A percentile compares a stretch with the other conserved stretches of the same genome.
Evolutionary conservation across 306 rosid genomes (phyloP).

Genomic region (Dryas alaskensis): DNA sequence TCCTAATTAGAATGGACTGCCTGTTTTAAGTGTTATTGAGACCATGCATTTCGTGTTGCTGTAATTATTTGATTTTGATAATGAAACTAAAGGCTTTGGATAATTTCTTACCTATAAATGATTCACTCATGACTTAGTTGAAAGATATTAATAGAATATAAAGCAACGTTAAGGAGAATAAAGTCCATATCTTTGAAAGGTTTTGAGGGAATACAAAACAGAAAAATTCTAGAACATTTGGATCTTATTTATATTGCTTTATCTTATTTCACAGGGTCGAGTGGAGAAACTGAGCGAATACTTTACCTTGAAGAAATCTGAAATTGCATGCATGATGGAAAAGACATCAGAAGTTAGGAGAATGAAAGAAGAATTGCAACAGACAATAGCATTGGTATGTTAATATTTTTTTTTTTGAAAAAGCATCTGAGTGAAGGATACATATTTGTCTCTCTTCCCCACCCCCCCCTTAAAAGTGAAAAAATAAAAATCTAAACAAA

Average conservation of each 20-base stretch:
- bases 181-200: neutral
- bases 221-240: neutral
- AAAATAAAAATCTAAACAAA: neutral
- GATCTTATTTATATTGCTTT: neutral
- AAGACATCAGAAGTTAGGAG: slow-evolving; percentile 63
- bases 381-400: slow-evolving; percentile 61
- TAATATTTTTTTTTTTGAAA: slow-evolving; percentile 18
- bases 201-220: neutral
- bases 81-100: neutral
- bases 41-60: neutral
- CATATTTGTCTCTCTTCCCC: slow-evolving; percentile 6
- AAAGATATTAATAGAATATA: neutral
- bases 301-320: slow-evolving; percentile 45
- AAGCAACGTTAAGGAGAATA: neutral
- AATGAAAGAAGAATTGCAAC: slow-evolving; percentile 58
- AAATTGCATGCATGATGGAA: slow-evolving; percentile 59
- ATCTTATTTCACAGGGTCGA: slow-evolving; percentile 40
- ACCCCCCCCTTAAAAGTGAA: neutral
- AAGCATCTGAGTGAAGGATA: slow-evolving; percentile 14
- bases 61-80: neutral
- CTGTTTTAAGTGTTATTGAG: too few relatives aligned
- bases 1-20: too few relatives aligned
- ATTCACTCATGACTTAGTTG: neutral
- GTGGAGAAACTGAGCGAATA: slow-evolving; percentile 46
- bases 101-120: neutral